Conservation (phyloP, 768 basidiomycete genomes). For the Gymnopilus dilepis region DNA sequence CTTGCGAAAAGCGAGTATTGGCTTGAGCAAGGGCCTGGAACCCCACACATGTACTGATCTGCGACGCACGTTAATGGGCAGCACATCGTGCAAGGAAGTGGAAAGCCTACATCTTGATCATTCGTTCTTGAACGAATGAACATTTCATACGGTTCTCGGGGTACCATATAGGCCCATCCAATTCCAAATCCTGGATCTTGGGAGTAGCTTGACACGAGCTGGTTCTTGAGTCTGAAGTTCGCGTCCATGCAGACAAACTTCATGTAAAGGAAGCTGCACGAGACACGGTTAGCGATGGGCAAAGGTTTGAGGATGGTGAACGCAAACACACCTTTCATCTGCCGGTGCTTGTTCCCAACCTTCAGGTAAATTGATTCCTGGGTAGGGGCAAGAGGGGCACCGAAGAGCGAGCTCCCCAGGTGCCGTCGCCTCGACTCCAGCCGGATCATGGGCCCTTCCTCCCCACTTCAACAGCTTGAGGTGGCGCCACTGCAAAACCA, state of each 20-base stretch:
- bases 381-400: slow-evolving; percentile 9
- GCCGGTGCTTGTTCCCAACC: slow-evolving; percentile 1
- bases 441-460: slow-evolving; percentile 8
- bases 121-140: slow-evolving; percentile 1
- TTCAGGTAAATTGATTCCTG: slow-evolving; percentile 4
- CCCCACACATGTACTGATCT: slow-evolving; percentile 35
- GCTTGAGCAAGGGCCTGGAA: slow-evolving; percentile 31
- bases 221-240: slow-evolving; percentile 3
- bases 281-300: background rate
- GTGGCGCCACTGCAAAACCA: slow-evolving; percentile 7
- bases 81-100: background rate
- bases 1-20: slow-evolving; percentile 27
- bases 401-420: background rate
- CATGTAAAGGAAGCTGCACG: background rate
- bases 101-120: slow-evolving; percentile 12
- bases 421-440: background rate
- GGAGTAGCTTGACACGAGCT: slow-evolving; percentile 8
- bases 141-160: background rate
- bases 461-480: slow-evolving; percentile 9
- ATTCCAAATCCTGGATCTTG: slow-evolving; percentile 8
- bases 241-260: slow-evolving; percentile 1
- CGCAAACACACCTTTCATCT: background rate
- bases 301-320: background rate
- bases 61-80: background rate
- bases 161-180: slow-evolving; percentile 7